These are phyloP conservation scores for Auriculariales sp. DNA, from an alignment of 768 basidiomycete genomes.

Conservation along the genomic window DNA sequence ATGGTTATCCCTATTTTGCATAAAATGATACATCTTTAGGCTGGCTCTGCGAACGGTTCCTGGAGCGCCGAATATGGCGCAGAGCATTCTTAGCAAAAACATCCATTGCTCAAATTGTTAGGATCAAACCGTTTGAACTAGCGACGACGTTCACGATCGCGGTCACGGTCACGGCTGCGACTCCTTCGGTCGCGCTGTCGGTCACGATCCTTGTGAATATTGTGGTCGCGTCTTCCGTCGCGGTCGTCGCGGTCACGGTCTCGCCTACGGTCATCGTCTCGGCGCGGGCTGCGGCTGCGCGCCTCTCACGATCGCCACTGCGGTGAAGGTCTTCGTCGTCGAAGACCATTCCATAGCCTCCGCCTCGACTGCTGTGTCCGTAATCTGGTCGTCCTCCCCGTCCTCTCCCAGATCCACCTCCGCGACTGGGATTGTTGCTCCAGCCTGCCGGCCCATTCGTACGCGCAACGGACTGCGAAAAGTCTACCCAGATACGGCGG, in stretches of 20 bases:
- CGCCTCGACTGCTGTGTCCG: slow-evolving; percentile 42
- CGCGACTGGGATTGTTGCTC: slow-evolving; percentile 63
- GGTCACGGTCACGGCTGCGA: slow-evolving; percentile 13
- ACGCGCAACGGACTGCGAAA: slow-evolving; percentile 92
- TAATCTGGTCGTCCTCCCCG: slow-evolving; percentile 29
- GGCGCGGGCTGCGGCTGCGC: slow-evolving; percentile 37
- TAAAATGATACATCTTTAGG: too few relatives aligned
- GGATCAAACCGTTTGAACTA: too few relatives aligned
- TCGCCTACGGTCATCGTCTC: slow-evolving; percentile 15
- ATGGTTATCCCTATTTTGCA: too few relatives aligned
- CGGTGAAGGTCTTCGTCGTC: slow-evolving; percentile 39
- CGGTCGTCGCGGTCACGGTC: slow-evolving; percentile 12
- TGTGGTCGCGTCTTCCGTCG: slow-evolving; percentile 14
- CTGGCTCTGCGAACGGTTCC: too few relatives aligned
- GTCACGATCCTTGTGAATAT: slow-evolving; percentile 8
- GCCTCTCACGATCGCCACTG: slow-evolving; percentile 26
- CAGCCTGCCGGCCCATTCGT: slow-evolving; percentile 66
- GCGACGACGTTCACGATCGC: slow-evolving; percentile 9
- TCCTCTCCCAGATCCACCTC: slow-evolving; percentile 17
- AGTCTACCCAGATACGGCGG: slow-evolving; percentile 97
- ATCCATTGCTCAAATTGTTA: too few relatives aligned
- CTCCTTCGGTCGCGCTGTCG: slow-evolving; percentile 17
- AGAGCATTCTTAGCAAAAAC: too few relatives aligned
- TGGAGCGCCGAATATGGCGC: too few relatives aligned
- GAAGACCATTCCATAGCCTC: slow-evolving; percentile 70